These are phyloP conservation scores for Microstroma glucosiphilum DNA, from an alignment of 1,284 basidiomycete species.

Conservation along the genomic window DNA sequence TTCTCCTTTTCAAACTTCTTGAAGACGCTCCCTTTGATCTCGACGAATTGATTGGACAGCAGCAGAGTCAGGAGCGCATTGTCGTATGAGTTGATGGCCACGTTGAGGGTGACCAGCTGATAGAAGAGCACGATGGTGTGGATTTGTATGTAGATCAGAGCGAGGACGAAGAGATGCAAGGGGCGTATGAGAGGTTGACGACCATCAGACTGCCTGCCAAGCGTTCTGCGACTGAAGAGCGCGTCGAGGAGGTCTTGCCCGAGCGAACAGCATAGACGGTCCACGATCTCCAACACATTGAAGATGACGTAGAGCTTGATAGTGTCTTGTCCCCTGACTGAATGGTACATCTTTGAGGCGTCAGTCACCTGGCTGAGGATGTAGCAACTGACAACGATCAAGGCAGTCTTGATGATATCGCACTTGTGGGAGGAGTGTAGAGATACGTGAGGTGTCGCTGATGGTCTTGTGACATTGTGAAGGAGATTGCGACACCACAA, in stretches of 20 bases:
- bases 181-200: constrained; percentile 61
- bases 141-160: constrained; percentile 67
- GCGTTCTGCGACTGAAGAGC: constrained; percentile 83
- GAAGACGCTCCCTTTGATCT: constrained; percentile 98
- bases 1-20: constrained; percentile 99
- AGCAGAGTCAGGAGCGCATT: constrained; percentile 88
- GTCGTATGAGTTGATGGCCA: constrained; percentile 97
- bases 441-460: constrained; percentile 23
- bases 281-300: constrained; percentile 79
- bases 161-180: constrained; percentile 75
- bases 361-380: constrained; percentile 79
- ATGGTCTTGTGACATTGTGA: constrained; percentile 22
- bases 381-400: constrained; percentile 69
- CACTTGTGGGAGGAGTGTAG: constrained; percentile 68
- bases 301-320: constrained; percentile 98
- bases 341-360: constrained; percentile 96
- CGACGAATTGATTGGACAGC: constrained; percentile 97
- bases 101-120: constrained; percentile 89
- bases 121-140: constrained; percentile 96
- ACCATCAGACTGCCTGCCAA: constrained; percentile 59
- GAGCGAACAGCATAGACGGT: constrained; percentile 88
- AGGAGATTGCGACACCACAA: constrained; percentile 27
- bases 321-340: constrained; percentile 78
- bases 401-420: constrained; percentile 72
- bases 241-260: constrained; percentile 97